Evolutionary conservation across 108 stramenopile species (phyloP).

Genomic region (Conticribra weissflogii): DNA sequence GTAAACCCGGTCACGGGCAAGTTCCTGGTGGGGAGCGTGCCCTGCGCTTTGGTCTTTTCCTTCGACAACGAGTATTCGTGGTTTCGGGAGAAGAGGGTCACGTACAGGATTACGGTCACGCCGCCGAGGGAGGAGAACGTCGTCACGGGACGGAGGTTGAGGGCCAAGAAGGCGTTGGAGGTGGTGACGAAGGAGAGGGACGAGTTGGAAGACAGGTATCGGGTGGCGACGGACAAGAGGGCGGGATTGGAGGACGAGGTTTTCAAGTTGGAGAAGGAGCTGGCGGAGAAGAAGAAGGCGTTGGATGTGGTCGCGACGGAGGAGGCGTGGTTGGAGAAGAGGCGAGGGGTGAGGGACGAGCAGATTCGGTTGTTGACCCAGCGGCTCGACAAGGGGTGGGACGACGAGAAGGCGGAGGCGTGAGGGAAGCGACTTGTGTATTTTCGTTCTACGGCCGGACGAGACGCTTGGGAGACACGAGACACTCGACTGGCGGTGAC

Average conservation of each 20-base stretch:
- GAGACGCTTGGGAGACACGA: not conserved
- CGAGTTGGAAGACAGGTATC: slow-evolving; percentile 49
- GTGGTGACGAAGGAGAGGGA: slow-evolving; percentile 59
- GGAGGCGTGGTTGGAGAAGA: slow-evolving; percentile 66
- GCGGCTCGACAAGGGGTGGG: slow-evolving; percentile 76
- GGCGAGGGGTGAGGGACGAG: slow-evolving; percentile 58
- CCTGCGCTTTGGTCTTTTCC: slow-evolving; percentile 75
- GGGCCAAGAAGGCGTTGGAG: slow-evolving; percentile 78
- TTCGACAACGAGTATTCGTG: slow-evolving; percentile 91
- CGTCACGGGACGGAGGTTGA: slow-evolving; percentile 66
- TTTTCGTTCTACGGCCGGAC: not conserved
- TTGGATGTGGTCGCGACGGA: slow-evolving; percentile 62
- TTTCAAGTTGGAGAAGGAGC: slow-evolving; percentile 50
- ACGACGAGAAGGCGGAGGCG: slow-evolving; percentile 61
- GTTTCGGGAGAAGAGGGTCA: slow-evolving; percentile 84
- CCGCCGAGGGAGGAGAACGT: slow-evolving; percentile 70
- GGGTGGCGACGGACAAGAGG: slow-evolving; percentile 42
- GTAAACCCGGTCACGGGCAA: slow-evolving; percentile 77
- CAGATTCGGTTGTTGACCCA: slow-evolving; percentile 59
- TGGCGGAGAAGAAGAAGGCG: slow-evolving; percentile 67
- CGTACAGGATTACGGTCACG: slow-evolving; percentile 76
- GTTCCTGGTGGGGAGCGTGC: slow-evolving; percentile 85
- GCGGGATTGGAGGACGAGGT: slow-evolving; percentile 52
- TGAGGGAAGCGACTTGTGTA: not conserved
- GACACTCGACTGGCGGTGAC: too few relatives aligned